A percentile compares a stretch with the other conserved stretches of the same genome.
These are phyloP conservation scores for Hamamelis virginiana DNA, from an alignment of 164 flowering plant species.

Conservation along the genomic window DNA sequence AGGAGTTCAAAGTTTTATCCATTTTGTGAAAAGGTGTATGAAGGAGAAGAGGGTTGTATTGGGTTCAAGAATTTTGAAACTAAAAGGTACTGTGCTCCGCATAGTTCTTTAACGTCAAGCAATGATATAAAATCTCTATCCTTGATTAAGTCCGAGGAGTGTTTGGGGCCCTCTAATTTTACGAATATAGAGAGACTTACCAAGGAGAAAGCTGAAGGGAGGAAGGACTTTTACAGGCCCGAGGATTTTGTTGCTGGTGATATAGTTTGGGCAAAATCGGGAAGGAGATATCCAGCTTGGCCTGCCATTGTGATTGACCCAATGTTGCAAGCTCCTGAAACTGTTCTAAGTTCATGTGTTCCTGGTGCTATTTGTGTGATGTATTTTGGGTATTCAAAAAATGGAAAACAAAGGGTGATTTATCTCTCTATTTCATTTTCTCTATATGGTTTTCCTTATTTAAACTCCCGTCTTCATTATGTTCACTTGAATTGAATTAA, in stretches of 20 bases:
- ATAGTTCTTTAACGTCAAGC: conserved; percentile 5
- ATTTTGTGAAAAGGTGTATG: neutral
- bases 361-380: conserved; percentile 60
- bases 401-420: conserved; percentile 70
- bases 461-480: neutral
- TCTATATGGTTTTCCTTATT: neutral
- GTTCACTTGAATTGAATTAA: neutral
- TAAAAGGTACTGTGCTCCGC: conserved; percentile 8
- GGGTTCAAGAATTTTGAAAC: conserved; percentile 8
- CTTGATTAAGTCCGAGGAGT: conserved; percentile 1
- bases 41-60: conserved; percentile 1
- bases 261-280: conserved; percentile 67
- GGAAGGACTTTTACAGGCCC: conserved; percentile 30
- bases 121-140: conserved; percentile 9
- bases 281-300: conserved; percentile 66
- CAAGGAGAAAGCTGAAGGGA: conserved; percentile 21
- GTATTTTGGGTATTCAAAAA: conserved; percentile 65
- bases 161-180: conserved; percentile 4
- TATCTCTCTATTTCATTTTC: conserved; percentile 2
- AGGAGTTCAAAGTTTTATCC: conserved; percentile 9
- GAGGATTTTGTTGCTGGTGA: conserved; percentile 56
- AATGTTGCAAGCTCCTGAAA: conserved; percentile 45
- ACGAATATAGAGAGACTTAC: conserved; percentile 9
- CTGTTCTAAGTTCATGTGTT: conserved; percentile 46
- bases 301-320: conserved; percentile 71